Base-by-base conservation (phyloP, 257 asterid species). In the Jacaranda mimosifolia region DNA sequence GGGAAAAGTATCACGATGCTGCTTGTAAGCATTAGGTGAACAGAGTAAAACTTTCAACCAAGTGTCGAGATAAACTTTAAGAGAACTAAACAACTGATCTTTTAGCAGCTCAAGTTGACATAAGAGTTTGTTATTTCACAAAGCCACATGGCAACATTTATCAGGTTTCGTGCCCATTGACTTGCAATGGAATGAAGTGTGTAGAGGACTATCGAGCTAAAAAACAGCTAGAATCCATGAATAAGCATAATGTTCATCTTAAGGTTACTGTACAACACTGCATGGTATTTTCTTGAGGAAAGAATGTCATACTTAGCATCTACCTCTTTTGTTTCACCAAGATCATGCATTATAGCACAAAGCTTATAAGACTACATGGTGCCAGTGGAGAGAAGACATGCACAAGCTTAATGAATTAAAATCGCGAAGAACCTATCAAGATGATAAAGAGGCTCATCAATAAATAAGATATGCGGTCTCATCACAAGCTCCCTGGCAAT, bases 401-500 rank as follows among this genome's bases (percentile, higher is more conserved):
- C 58, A 53, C 42, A 13, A 70, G 72, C 17, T 70, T 62, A 49
- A 21, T 9, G 17, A 49, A 36, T 42, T 14, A 65, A 72, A 40
- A 17, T 14, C 35, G 42, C 49, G 64, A 81, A 14, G 67, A 52
- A 96, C 99, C 99, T 96, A 93, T 96, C 98, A 58, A 96, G 99
- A 75, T 89, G 97, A 83, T 93, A 96, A 63, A 96, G 97, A 81
- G 99, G 99, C 85, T 96, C 99, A 21, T 96, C 99, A 68, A 96
- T 90, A 77, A 96, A 96, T 77, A 96, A 65, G 82, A 91, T 85
- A 76, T 89, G 94, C 1, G 99, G 99, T 80, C 97, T 93, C 96
- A 84, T 93, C 74, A 96, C 97, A 68, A 96, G 97, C 86, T 96
- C 99, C 86, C 99, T 85, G 53, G 99, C 99, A 85, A 96, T 96